Evolutionary conservation across 805 yeast species (phyloP), one percentile per base, ranked within the genome.

Genomic region (Candida xyloterini): DNA sequence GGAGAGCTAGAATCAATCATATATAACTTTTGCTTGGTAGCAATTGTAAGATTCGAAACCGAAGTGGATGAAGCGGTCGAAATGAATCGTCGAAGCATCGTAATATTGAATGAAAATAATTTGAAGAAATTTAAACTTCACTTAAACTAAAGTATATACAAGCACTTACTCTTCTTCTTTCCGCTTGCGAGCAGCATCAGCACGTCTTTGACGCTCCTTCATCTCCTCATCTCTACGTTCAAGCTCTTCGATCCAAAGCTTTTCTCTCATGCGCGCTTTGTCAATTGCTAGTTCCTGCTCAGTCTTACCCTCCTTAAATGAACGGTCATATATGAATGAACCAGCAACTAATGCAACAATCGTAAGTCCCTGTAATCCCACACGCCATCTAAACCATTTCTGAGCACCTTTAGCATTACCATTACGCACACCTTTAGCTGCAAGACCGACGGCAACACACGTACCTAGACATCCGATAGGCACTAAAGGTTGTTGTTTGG

Each of bases 371-470:
- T 90, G 97, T 52, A 88, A 72, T 0, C 77, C 93, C 32, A 90
- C 91, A 70, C 97, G 82, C 78, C 88, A 86, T 52, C 91, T 74
- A 70, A 87, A 90, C 78, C 86, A 89, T 34, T 76, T 74, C 64
- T 90, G 95, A 0, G 96, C 95, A 39, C 78, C 78, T 30, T 70
- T 67, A 46, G 80, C 74, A 51, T 87, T 79, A 18, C 96, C 95
- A 22, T 70, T 67, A 51, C 81, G 74, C 46, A 89, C 69, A 16
- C 90, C 84, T 48, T 76, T 73, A 3, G 88, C 89, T 3, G 96
- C 95, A 48, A 89, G 66, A 0, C 74, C 65, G 23, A 90, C 86
- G 0, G 96, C 96, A 3, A 81, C 85, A 7, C 84, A 75, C 3
- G 97, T 90, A 33, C 83, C 77, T 4, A 84, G 56, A 11, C 85